phyloP scores from a whole-genome alignment of 192 early-diverging fungal genomes.

The Gonapodya sp. region DNA sequence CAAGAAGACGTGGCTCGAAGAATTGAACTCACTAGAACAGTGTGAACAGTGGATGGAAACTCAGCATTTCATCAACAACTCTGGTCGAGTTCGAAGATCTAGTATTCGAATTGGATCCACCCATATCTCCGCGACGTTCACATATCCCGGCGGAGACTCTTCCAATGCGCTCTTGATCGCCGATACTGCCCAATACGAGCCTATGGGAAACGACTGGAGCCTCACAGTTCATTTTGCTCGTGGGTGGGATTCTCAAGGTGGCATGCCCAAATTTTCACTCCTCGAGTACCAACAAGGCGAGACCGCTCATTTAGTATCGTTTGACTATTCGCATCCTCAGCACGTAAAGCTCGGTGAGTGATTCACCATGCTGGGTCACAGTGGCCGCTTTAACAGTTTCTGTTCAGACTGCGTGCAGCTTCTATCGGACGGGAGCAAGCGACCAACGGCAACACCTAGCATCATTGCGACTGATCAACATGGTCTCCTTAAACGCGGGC shows the following conservation, averaged over 20 bases:
- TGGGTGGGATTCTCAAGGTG: slow-evolving; percentile 2
- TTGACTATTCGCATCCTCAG: slow-evolving; percentile 38
- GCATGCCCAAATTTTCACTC: slow-evolving; percentile 16
- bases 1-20: slow-evolving; percentile 15
- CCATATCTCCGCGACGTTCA: slow-evolving; percentile 12
- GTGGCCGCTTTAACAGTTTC: slow-evolving; percentile 1
- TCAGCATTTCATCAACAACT: slow-evolving; percentile 4
- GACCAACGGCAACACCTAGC: slow-evolving; percentile 21
- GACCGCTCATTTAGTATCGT: slow-evolving; percentile 8
- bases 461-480: slow-evolving; percentile 21
- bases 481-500: slow-evolving; percentile 15
- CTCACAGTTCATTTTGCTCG: slow-evolving; percentile 17
- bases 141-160: slow-evolving; percentile 5
- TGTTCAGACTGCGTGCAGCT: slow-evolving; percentile 11
- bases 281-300: slow-evolving; percentile 16
- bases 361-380: neutral
- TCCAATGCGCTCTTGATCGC: neutral
- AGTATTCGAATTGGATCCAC: neutral
- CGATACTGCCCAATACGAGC: neutral
- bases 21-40: slow-evolving; percentile 9
- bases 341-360: slow-evolving; percentile 20
- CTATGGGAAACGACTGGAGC: slow-evolving; percentile 10
- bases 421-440: neutral
- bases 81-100: slow-evolving; percentile 7
- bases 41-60: slow-evolving; percentile 15